A percentile compares a stretch with the other conserved stretches of the same genome.
These are phyloP conservation scores for Populus ilicifolia DNA, from an alignment of 345 rosid species.

Conservation along the genomic window DNA sequence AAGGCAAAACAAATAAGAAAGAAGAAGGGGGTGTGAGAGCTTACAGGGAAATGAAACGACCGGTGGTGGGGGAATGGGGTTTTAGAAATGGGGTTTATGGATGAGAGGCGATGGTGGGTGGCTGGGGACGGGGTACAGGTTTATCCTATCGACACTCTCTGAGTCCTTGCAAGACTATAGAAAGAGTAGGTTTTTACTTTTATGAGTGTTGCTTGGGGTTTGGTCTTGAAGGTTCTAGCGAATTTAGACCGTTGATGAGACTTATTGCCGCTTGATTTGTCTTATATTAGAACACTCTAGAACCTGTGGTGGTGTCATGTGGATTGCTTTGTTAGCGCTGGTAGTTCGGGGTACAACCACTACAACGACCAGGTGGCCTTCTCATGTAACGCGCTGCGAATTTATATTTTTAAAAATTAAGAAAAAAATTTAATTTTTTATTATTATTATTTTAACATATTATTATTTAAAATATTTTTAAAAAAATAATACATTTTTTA, in stretches of 20 bases:
- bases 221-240: constrained; percentile 26
- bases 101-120: constrained; percentile 2
- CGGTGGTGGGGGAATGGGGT: background rate
- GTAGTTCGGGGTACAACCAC: too few species aligned
- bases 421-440: too few species aligned
- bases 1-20: background rate
- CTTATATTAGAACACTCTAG: constrained; percentile 28
- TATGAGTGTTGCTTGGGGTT: background rate
- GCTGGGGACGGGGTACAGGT: background rate
- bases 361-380: too few species aligned
- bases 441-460: too few species aligned
- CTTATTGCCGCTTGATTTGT: background rate
- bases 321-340: too few species aligned
- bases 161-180: background rate
- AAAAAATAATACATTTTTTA: too few species aligned
- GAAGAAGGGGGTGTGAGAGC: background rate
- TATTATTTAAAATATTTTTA: too few species aligned
- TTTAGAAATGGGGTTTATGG: background rate
- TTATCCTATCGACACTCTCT: background rate
- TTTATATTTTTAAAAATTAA: too few species aligned
- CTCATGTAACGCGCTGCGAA: too few species aligned
- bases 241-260: constrained; percentile 41
- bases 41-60: background rate
- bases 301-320: constrained; percentile 2
- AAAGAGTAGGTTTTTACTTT: background rate